Evolutionary conservation across 1,139 yeast genomes (phyloP).

Genomic region (Candida tropicalis): DNA sequence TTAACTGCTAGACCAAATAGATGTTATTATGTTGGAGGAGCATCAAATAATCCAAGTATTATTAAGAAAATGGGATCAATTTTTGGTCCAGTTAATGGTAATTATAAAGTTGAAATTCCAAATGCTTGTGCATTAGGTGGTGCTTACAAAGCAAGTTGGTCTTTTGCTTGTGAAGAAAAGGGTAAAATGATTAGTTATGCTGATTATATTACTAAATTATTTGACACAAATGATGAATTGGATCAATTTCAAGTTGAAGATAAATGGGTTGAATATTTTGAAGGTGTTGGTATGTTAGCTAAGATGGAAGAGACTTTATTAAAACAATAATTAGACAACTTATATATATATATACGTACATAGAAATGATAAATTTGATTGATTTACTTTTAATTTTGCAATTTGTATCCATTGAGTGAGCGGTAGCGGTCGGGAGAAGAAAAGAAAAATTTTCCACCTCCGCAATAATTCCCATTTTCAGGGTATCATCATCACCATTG

Average conservation of each 20-base stretch:
- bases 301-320: constrained; percentile 42
- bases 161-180: constrained; percentile 41
- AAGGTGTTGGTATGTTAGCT: constrained; percentile 54
- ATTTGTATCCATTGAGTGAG: too few species aligned
- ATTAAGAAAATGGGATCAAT: constrained; percentile 71
- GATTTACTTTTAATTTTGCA: not conserved
- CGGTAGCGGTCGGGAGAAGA: not conserved
- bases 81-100: constrained; percentile 64
- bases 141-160: constrained; percentile 84
- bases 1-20: constrained; percentile 63
- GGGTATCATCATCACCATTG: not conserved
- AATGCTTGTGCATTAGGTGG: constrained; percentile 98
- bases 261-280: constrained; percentile 51
- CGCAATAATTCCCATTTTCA: not conserved
- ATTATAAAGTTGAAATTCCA: constrained; percentile 73
- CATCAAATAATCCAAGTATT: constrained; percentile 70
- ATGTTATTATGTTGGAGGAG: constrained; percentile 87
- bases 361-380: not conserved
- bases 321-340: constrained; percentile 6
- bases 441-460: not conserved
- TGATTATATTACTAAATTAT: constrained; percentile 43
- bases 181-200: constrained; percentile 43
- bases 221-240: constrained; percentile 48
- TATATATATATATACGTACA: not conserved
- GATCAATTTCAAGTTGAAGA: constrained; percentile 45